Percentiles rank a stretch among this genome's conserved stretches.
Evolutionary conservation across 768 basidiomycete genomes (phyloP).

Genomic region (Agaricus sinodeliciosus): DNA sequence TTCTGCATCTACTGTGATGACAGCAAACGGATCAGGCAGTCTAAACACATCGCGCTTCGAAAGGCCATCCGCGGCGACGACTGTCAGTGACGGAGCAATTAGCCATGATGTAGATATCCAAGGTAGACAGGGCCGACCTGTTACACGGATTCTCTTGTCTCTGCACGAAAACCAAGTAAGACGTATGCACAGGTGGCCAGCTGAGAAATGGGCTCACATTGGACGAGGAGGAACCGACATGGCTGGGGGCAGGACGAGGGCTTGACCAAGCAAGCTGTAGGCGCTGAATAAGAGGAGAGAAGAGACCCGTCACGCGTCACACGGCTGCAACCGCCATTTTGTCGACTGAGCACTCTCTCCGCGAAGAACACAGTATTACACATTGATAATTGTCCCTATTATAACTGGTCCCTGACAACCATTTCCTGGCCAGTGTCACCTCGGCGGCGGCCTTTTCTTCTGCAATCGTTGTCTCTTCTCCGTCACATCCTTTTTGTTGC

Average conservation of each 20-base stretch:
- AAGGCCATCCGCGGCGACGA: constrained; percentile 91
- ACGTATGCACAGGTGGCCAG: neutral
- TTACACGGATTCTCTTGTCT: constrained; percentile 74
- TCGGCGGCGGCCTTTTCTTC: constrained; percentile 1
- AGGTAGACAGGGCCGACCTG: constrained; percentile 39
- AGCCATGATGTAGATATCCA: neutral
- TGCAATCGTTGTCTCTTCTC: neutral
- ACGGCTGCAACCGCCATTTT: constrained; percentile 1
- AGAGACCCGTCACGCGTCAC: constrained; percentile 7
- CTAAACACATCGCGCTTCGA: constrained; percentile 95
- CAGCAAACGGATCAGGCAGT: constrained; percentile 96
- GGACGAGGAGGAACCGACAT: constrained; percentile 44
- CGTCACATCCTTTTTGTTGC: neutral
- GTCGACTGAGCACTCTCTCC: neutral
- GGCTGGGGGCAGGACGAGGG: constrained; percentile 4
- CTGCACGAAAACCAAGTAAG: constrained; percentile 19
- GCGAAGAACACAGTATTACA: neutral
- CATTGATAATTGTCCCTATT: no score
- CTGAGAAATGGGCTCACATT: constrained; percentile 27
- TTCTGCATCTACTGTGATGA: constrained; percentile 96
- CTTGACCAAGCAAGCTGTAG: constrained; percentile 6
- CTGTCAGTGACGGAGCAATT: constrained; percentile 31
- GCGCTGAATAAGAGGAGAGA: neutral
- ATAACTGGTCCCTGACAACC: no score
- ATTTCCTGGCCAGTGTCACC: no score